A percentile compares a stretch with the other conserved stretches of the same genome.
These are phyloP conservation scores for Toxicodendron radicans DNA, from an alignment of 345 rosid genomes.

Conservation along the genomic window DNA sequence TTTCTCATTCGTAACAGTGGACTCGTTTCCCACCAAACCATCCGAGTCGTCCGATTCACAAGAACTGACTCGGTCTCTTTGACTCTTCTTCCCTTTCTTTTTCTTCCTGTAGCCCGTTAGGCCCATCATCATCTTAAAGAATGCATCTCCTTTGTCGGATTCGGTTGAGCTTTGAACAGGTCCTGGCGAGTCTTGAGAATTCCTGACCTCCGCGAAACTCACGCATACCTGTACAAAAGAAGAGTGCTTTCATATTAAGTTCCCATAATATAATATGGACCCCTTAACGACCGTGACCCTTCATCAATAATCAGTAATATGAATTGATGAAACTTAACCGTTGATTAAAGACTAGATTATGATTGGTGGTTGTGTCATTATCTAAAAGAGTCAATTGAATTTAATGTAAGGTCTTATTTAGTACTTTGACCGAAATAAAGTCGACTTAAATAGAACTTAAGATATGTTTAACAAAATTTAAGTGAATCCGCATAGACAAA, in stretches of 20 bases:
- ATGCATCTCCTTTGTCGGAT: constrained; percentile 22
- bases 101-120: constrained; percentile 17
- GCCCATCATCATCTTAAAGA: constrained; percentile 9
- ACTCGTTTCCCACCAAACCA: not conserved
- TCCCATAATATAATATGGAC: not conserved
- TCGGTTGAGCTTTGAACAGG: constrained; percentile 18
- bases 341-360: too few species aligned
- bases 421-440: too few species aligned
- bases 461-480: too few species aligned
- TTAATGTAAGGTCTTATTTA: too few species aligned
- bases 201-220: constrained; percentile 37
- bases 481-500: too few species aligned
- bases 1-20: not conserved
- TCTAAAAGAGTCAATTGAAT: too few species aligned
- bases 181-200: constrained; percentile 10
- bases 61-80: not conserved
- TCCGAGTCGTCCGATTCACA: constrained; percentile 8
- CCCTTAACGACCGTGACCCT: not conserved
- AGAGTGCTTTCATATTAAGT: too few species aligned
- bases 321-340: too few species aligned
- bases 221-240: constrained; percentile 31
- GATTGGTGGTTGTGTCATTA: too few species aligned
- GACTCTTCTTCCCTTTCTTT: constrained; percentile 2
- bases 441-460: too few species aligned
- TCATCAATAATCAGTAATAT: too few species aligned